Evolutionary conservation across 2,329 filamentous ascomycete species (phyloP), one percentile per base, ranked within the genome.

Genomic region (Coniochaeta prunicola): DNA sequence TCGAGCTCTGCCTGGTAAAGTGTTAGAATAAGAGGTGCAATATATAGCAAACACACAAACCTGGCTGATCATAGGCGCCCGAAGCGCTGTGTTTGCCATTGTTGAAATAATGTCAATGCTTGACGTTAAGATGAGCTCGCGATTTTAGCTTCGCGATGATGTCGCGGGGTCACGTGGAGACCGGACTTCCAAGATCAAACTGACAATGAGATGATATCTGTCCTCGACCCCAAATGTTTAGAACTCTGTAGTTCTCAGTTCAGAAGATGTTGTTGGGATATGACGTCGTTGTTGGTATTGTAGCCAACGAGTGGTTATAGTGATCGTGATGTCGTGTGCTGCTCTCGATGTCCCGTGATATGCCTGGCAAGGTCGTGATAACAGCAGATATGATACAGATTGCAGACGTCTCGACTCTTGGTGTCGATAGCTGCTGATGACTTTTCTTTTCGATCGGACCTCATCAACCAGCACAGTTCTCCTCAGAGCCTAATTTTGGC

Each of bases 1-100:
- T 73, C 68, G 33, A 89, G 73, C 48, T 89, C 86, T 69, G 81
- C 76, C 86, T 89, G 61, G 58, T 59, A 61, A 31, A 53, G 55
- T 21, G 61, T 64, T 59, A 66, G 63, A 56, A 58, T 38, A 26
- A 55, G 21, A 24, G 24, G 9, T 17, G 55, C 60, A 9, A 50
- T 45, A 21, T 7, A 15, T 26, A 26, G 12, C 8, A 26, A 5
- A 55, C 17, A 59, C 30, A 67, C 69, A 12, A 65, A 76, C 77
- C 64, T 71, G 67, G 8, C 73, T 74, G 45, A 79, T 68, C 33
- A 73, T 63, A 30, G 75, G 74, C 33, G 66, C 65, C 57, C 64
- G 56, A 57, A 73, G 63, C 15, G 59, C 58, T 26, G 59, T 58
- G 59, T 54, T 58, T 26, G 62, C 62, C 64, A 66, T 67, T 59